These are phyloP conservation scores for Galerina sulciceps DNA, from an alignment of 768 basidiomycete genomes.

Conservation along the genomic window DNA sequence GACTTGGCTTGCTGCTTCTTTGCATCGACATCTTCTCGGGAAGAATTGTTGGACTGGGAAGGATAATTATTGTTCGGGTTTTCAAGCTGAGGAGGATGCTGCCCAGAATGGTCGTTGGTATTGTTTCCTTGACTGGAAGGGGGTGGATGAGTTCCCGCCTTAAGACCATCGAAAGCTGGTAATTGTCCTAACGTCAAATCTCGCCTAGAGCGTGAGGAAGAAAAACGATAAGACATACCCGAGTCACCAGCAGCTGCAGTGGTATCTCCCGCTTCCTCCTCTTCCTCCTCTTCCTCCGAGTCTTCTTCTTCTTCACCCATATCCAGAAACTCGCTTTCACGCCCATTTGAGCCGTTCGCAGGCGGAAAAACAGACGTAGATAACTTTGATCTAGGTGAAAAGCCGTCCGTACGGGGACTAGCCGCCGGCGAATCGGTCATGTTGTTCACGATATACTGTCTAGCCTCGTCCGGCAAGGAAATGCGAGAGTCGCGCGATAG, in stretches of 20 bases:
- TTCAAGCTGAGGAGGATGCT: constrained; percentile 18
- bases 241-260: constrained; percentile 21
- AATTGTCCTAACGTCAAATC: constrained; percentile 24
- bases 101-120: constrained; percentile 19
- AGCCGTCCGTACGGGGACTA: constrained; percentile 51
- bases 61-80: constrained; percentile 24
- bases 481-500: constrained; percentile 69
- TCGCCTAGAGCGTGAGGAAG: not conserved
- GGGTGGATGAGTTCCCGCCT: constrained; percentile 9
- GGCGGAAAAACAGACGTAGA: constrained; percentile 23
- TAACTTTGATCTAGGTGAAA: constrained; percentile 32
- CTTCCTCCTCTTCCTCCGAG: constrained; percentile 40
- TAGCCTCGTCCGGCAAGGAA: constrained; percentile 78
- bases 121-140: constrained; percentile 18
- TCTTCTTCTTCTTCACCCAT: constrained; percentile 55
- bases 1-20: constrained; percentile 33
- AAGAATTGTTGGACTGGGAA: constrained; percentile 16
- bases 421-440: constrained; percentile 67
- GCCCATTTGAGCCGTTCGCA: constrained; percentile 13
- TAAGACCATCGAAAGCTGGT: constrained; percentile 23
- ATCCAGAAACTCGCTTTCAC: constrained; percentile 67
- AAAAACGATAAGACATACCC: constrained; percentile 18
- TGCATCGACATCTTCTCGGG: constrained; percentile 20
- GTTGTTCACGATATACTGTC: constrained; percentile 63
- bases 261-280: constrained; percentile 44